Base-by-base conservation (phyloP, 2,329 filamentous ascomycete genomes). In the Cytospora piceae region DNA sequence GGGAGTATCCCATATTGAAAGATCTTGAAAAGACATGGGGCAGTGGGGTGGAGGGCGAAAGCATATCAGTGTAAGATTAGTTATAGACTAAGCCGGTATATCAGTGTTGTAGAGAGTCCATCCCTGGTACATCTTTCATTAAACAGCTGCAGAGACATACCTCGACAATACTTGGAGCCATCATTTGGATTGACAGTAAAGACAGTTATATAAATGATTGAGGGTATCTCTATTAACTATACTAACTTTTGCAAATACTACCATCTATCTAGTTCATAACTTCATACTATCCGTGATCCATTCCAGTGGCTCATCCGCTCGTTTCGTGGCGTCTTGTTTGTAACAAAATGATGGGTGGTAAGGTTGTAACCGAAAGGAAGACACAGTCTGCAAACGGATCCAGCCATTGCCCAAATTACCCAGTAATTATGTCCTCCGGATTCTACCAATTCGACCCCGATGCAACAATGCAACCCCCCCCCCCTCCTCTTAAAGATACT, bases 211-310 rank as follows among this genome's bases (percentile, higher is more conserved):
- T 65, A 55, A 39, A 54, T 51, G 63, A 62, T 55, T 46, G 49
- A 63, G 63, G 66, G 66, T 65, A 66, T 67, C 63, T 67, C 59
- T 67, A 62, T 67, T 58, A 61, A 59, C 54, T 59, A 34, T 66
- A 55, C 63, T 29, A 46, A 56, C 15, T 54, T 56, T 29, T 55
- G 46, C 32, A 54, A 42, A 56, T n/a, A 63, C 39, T 42, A 29
- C 63, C 63, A 57, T 32, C 22, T 39, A 31, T 55, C 2, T 54
- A 37, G 39, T 34, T 39, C 54, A 24, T 27, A 34, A 37, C 49
- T 29, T 59, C 64, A 24, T 66, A 54, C 27, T 24, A n/a, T 60
- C 32, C 20, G 22, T 60, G 53, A 49, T 57, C 39, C 49, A 63
- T 46, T 63, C 59, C 56, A 32, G 39, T 29, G 29, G 56, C 61